Conservation (phyloP, 768 basidiomycete genomes). For the Sutorius australiensis region DNA sequence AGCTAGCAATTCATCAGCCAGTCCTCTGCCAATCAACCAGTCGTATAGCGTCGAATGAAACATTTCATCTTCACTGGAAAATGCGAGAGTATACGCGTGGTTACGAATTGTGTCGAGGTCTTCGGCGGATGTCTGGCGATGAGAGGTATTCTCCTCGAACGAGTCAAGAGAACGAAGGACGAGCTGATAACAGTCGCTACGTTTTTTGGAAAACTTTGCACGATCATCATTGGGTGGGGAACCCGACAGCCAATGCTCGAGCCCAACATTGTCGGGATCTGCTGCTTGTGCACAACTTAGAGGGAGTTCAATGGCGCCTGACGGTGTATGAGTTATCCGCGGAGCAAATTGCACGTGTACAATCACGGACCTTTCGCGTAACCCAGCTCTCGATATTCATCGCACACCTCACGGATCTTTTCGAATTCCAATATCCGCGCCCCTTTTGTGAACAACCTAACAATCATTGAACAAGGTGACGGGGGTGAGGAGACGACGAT, state of each 20-base stretch:
- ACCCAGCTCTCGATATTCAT: constrained; percentile 82
- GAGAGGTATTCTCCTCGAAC: constrained; percentile 64
- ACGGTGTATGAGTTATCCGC: neutral
- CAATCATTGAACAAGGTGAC: constrained; percentile 1
- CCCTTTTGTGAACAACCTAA: constrained; percentile 84
- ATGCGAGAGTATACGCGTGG: constrained; percentile 84
- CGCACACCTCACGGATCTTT: constrained; percentile 78
- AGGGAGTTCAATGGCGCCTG: constrained; percentile 84
- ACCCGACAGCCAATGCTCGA: constrained; percentile 74
- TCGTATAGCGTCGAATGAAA: constrained; percentile 95
- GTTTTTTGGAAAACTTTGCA: constrained; percentile 50
- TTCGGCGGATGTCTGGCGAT: constrained; percentile 33
- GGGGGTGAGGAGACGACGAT: constrained; percentile 6
- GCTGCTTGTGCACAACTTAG: constrained; percentile 75
- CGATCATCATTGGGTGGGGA: constrained; percentile 57
- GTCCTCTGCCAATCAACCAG: constrained; percentile 78
- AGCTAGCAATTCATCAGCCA: constrained; percentile 88
- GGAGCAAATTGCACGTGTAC: neutral
- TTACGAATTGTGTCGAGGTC: constrained; percentile 71
- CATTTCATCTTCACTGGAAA: constrained; percentile 82
- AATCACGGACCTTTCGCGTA: constrained; percentile 70
- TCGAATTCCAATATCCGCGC: constrained; percentile 80
- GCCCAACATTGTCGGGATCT: constrained; percentile 72
- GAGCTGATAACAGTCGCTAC: constrained; percentile 76
- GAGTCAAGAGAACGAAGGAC: constrained; percentile 76